Evolutionary conservation across 164 flowering plant species (phyloP), one percentile per base, ranked within the genome.

Genomic region (Euptelea pleiosperma): DNA sequence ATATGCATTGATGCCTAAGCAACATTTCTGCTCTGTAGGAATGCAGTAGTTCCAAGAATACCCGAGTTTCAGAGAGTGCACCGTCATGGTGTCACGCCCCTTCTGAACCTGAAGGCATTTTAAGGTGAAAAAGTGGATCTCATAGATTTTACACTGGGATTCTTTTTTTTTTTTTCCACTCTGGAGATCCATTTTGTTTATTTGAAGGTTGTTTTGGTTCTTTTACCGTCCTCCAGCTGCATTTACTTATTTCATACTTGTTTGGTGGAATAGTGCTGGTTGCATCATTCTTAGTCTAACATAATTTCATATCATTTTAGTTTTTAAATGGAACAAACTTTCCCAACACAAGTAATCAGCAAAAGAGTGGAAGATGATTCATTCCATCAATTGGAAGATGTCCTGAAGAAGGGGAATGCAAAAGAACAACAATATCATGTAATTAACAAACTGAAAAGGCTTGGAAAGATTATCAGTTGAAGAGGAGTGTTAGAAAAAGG

Each of bases 81-180:
- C 85, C 86, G 51, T 60, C 86, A 31, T 87, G 94, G 94, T 84
- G 94, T 53, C 69, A 61, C 71, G 85, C 90, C 31, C 85, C 94
- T 55, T 86, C 76, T 74, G 94, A 86, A 47, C 94, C 94, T 46
- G 90, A 87, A 79, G 94, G 90, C 53, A 75, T 84, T 65, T 69
- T 84, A 67, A 82, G 94, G 94, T 87, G 63, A 66, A 39, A 11
- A 1, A n/a, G 22, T 34, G 8, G 6, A 49, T 28, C 46, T 16
- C 6, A 26, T 61, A 15, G 12, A 52, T 21, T 62, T 31, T 41
- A 12, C 2, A 16, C 26, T 14, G 7, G 16, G 6, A 11, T 30
- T 59, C 22, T 3, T 25, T 47, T 30, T 59, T 33, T 3, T 25
- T 47, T 10, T 60, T 14, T 50, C 28, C 21, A 5, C 12, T 39